Conservation (phyloP, 1,284 basidiomycete genomes). For the Ceratobasidium sp. region DNA sequence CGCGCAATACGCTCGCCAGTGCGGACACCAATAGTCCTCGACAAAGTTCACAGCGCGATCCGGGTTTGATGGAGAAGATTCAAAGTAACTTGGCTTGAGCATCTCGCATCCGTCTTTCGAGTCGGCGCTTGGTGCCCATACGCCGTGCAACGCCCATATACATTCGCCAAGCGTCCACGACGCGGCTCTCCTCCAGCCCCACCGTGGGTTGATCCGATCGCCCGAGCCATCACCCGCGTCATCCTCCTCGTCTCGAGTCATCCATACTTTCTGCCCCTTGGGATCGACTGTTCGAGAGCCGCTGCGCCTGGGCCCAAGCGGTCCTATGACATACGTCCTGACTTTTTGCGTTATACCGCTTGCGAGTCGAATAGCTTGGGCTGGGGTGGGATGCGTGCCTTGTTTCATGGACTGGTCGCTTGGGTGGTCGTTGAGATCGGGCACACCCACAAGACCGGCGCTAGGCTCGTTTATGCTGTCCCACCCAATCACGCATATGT, state of each 20-base stretch:
- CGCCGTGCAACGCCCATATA: conserved; percentile 91
- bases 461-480: conserved; percentile 95
- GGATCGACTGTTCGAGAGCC: conserved; percentile 69
- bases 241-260: conserved; percentile 55
- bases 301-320: conserved; percentile 65
- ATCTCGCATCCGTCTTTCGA: conserved; percentile 49
- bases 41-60: conserved; percentile 68
- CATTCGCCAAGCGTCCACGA: conserved; percentile 87
- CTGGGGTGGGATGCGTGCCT: conserved; percentile 85
- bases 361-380: conserved; percentile 82
- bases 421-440: conserved; percentile 69
- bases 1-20: conserved; percentile 70
- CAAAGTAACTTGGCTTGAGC: conserved; percentile 83
- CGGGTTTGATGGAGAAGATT: conserved; percentile 52
- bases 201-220: conserved; percentile 51
- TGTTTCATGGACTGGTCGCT: conserved; percentile 80
- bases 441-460: conserved; percentile 82
- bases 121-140: too few relatives aligned
- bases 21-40: conserved; percentile 82
- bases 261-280: conserved; percentile 76
- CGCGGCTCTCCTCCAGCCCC: conserved; percentile 81
- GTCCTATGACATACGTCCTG: conserved; percentile 81
- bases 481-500: conserved; percentile 94
- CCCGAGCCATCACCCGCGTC: conserved; percentile 37
- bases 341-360: conserved; percentile 65